Conservation (phyloP, 2,329 filamentous ascomycete species). For the Akanthomyces dipterigenus region DNA sequence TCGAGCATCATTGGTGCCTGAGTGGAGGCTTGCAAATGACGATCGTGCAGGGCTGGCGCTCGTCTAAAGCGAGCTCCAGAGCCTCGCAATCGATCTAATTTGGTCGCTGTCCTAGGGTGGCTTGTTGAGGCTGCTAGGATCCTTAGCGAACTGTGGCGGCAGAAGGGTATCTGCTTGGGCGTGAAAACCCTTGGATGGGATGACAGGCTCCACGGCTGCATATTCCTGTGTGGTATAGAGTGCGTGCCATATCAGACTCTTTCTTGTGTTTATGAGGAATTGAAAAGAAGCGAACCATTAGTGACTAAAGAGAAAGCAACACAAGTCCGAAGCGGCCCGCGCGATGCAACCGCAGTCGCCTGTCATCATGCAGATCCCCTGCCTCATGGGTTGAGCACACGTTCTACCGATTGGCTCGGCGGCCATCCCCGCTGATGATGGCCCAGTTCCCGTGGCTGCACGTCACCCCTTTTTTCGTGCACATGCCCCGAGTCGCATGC, state of each 20-base stretch:
- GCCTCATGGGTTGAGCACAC: neutral
- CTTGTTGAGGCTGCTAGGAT: neutral
- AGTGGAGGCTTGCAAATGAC: neutral
- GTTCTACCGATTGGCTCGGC: slow-evolving; percentile 1
- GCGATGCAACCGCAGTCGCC: neutral
- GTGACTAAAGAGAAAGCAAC: neutral
- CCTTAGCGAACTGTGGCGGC: slow-evolving; percentile 3
- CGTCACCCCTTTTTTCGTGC: neutral
- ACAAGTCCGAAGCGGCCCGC: neutral
- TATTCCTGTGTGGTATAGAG: neutral
- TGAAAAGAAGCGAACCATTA: neutral
- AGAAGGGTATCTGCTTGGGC: neutral
- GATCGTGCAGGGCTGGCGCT: neutral
- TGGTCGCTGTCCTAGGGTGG: neutral
- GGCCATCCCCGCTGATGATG: neutral
- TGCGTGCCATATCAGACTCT: neutral
- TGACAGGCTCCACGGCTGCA: neutral
- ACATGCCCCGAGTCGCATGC: neutral
- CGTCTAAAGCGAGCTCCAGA: neutral
- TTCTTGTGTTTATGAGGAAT: neutral
- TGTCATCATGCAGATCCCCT: neutral
- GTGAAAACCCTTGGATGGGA: neutral
- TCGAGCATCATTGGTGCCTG: neutral
- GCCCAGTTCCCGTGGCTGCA: neutral
- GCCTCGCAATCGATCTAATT: neutral